Conservation (phyloP, 179 eudicot species). For the Gypsophila paniculata region DNA sequence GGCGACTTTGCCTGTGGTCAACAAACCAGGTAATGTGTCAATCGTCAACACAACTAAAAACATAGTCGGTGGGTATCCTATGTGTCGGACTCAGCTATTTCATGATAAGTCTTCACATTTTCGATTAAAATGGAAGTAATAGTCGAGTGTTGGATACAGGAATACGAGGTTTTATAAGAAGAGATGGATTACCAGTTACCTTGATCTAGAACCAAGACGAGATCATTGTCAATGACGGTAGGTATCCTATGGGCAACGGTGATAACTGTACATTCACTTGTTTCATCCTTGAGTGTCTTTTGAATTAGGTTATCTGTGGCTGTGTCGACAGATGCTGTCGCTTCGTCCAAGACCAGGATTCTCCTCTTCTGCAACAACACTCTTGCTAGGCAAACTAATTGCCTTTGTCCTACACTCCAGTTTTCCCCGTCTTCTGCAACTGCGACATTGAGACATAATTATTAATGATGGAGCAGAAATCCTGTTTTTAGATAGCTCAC, state of each 20-base stretch:
- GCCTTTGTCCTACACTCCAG: slow-evolving; percentile 94
- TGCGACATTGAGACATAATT: slow-evolving; percentile 28
- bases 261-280: slow-evolving; percentile 68
- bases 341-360: slow-evolving; percentile 82
- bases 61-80: not conserved
- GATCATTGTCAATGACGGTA: slow-evolving; percentile 80
- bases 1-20: slow-evolving; percentile 30
- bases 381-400: slow-evolving; percentile 78
- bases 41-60: not conserved
- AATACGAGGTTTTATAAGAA: too few relatives aligned
- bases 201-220: slow-evolving; percentile 83
- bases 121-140: too few relatives aligned
- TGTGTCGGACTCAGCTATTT: too few relatives aligned
- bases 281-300: slow-evolving; percentile 64
- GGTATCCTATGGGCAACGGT: slow-evolving; percentile 87
- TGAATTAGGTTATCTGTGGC: slow-evolving; percentile 83
- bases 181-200: too few relatives aligned
- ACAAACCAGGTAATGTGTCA: not conserved
- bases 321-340: slow-evolving; percentile 88
- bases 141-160: too few relatives aligned
- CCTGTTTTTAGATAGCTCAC: not conserved
- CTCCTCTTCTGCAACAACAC: slow-evolving; percentile 64
- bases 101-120: too few relatives aligned
- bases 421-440: slow-evolving; percentile 92
- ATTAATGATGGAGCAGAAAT: not conserved